These are phyloP conservation scores for Podosphaera fusca DNA, from an alignment of 2,329 filamentous ascomycete species.

Conservation along the genomic window DNA sequence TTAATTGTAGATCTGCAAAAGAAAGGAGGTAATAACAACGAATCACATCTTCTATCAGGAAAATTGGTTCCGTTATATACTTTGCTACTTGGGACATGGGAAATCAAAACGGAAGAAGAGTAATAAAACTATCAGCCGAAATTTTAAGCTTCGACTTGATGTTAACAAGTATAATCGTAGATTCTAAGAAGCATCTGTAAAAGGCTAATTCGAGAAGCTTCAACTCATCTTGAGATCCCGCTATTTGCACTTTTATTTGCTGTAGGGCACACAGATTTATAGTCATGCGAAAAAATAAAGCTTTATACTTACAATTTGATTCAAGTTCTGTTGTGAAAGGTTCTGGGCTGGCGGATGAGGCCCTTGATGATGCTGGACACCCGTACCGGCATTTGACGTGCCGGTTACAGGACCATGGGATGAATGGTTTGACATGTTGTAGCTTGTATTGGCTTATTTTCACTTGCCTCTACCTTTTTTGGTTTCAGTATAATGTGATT, in stretches of 20 bases:
- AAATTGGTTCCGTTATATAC: too few relatives aligned
- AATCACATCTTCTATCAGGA: too few relatives aligned
- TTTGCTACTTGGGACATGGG: too few relatives aligned
- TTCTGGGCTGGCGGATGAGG: constrained; percentile 22
- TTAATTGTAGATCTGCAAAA: too few relatives aligned
- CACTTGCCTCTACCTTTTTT: too few relatives aligned
- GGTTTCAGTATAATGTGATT: too few relatives aligned
- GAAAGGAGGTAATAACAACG: too few relatives aligned
- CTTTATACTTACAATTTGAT: constrained; percentile 67
- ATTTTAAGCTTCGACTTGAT: background rate
- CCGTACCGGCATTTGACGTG: constrained; percentile 20
- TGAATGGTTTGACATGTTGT: constrained; percentile 18
- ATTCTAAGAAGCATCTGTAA: background rate
- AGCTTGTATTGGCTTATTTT: background rate
- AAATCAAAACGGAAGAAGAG: too few relatives aligned
- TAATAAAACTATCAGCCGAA: too few relatives aligned
- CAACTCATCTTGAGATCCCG: background rate
- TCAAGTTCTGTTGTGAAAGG: constrained; percentile 73
- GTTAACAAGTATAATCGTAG: background rate
- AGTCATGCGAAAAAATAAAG: background rate
- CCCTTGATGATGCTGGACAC: constrained; percentile 23
- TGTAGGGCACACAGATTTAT: background rate
- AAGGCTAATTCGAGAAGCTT: background rate
- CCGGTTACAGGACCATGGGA: constrained; percentile 25
- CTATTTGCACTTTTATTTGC: background rate